These are phyloP conservation scores for Tetracladium maxilliforme DNA, from an alignment of 2,329 filamentous ascomycete species.

Conservation along the genomic window DNA sequence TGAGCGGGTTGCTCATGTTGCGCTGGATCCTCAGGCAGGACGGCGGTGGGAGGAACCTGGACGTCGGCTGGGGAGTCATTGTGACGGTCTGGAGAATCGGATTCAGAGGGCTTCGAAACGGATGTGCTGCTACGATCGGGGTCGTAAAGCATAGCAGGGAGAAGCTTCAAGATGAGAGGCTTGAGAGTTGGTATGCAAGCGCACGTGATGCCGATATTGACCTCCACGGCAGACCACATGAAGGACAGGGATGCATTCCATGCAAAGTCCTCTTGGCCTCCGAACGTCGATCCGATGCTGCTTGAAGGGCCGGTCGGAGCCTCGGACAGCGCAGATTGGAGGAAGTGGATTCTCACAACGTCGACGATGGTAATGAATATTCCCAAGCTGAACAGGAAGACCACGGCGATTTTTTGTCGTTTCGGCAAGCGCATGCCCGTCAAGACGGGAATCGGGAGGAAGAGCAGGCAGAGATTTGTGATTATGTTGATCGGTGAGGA, in stretches of 20 bases:
- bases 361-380: constrained; percentile 81
- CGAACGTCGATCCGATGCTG: constrained; percentile 29
- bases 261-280: constrained; percentile 35
- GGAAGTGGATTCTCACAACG: constrained; percentile 77
- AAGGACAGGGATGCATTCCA: constrained; percentile 74
- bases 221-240: constrained; percentile 90
- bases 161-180: constrained; percentile 56
- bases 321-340: constrained; percentile 54
- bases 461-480: constrained; percentile 76
- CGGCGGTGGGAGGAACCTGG: too few species aligned
- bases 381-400: constrained; percentile 75
- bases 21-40: too few species aligned
- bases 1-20: too few species aligned
- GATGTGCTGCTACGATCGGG: constrained; percentile 27
- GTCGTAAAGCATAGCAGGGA: constrained; percentile 41
- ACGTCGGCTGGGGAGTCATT: too few species aligned
- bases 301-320: constrained; percentile 20
- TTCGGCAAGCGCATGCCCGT: constrained; percentile 73
- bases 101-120: too few species aligned
- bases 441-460: constrained; percentile 76
- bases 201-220: constrained; percentile 80
- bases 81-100: too few species aligned
- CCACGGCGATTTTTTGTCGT: constrained; percentile 76
- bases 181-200: constrained; percentile 89
- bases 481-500: constrained; percentile 86